Evolutionary conservation across 2,329 filamentous ascomycete genomes (phyloP).

Genomic region (Pseudogymnoascus sp.): DNA sequence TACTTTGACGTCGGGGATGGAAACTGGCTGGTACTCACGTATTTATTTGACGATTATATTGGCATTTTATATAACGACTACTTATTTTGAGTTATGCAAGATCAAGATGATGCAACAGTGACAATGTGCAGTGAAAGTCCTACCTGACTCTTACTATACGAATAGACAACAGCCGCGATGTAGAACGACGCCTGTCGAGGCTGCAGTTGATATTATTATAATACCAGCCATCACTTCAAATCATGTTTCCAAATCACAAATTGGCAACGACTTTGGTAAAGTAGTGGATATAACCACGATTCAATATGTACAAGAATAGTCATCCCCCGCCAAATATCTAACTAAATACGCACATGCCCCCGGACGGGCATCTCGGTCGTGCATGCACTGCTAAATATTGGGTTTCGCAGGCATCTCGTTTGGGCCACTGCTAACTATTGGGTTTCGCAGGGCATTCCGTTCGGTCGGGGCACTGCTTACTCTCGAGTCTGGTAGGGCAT

Average conservation of each 20-base stretch:
- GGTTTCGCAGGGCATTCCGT: not conserved
- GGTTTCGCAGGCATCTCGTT: not conserved
- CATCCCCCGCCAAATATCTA: not conserved
- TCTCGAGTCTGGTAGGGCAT: not conserved
- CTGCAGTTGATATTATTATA: too few species aligned
- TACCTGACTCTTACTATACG: too few species aligned
- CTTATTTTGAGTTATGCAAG: too few species aligned
- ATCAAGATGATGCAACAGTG: too few species aligned
- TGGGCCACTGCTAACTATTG: not conserved
- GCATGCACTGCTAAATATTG: not conserved
- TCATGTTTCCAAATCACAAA: not conserved
- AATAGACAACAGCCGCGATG: too few species aligned
- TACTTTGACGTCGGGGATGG: not conserved
- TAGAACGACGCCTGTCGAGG: too few species aligned
- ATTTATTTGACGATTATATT: too few species aligned
- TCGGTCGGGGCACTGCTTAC: not conserved
- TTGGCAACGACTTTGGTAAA: not conserved
- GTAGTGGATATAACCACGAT: not conserved
- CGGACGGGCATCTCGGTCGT: not conserved
- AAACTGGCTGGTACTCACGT: not conserved
- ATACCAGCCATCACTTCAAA: too few species aligned
- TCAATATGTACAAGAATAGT: slow-evolving; percentile 3
- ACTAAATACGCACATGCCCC: not conserved
- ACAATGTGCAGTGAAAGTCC: too few species aligned
- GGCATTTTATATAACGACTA: too few species aligned